Evolutionary conservation across 2,329 filamentous ascomycete species (phyloP), one percentile per base, ranked within the genome.

Genomic region (Aureobasidium lini): DNA sequence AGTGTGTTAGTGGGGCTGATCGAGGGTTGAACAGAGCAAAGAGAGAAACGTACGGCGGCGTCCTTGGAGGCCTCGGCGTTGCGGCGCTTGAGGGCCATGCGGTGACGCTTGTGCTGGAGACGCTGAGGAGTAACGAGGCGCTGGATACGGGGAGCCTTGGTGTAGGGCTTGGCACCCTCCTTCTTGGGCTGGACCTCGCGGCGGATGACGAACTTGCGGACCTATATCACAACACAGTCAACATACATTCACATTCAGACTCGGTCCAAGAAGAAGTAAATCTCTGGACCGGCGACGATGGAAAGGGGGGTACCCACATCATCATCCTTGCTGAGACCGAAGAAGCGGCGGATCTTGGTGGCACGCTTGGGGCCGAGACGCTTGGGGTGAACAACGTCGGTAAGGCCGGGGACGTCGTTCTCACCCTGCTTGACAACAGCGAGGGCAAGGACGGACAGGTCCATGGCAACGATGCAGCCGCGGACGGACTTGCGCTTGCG

Each of bases 61-160:
- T 99, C 94, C 87, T 96, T 96, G 82, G 90, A 86, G 80, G 92
- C 89, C 84, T 99, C 94, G 74, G 92, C 82, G 76, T 91, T 90
- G 80, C 94, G 93, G 79, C 93, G 90, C 91, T 99, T 99, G 82
- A 99, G 88, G 74, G 94, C 93, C 74, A 95, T 83, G 72, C 92
- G 86, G 85, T 97, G 94, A 75, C 94, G 91, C 90, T 97, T 99
- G 89, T 96, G 94, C 86, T 99, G 94, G 76, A 99, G 91, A 79
- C 94, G 94, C 84, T 97, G 94, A 78, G 94, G 94, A 75, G 94
- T 99, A 73, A 99, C 91, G 73, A 99, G 90, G 78, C 94, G 90
- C 87, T 99, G 94, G 82, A 99, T 99, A 86, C 93, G 95, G 79
- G 94, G 94, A 73, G 94, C 94, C 90, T 99, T 99, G 88, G 93